Percentiles rank a stretch among this genome's conserved stretches.
phyloP scores from a whole-genome alignment of 2,329 filamentous ascomycete species.

The Colletotrichum spinosum region DNA sequence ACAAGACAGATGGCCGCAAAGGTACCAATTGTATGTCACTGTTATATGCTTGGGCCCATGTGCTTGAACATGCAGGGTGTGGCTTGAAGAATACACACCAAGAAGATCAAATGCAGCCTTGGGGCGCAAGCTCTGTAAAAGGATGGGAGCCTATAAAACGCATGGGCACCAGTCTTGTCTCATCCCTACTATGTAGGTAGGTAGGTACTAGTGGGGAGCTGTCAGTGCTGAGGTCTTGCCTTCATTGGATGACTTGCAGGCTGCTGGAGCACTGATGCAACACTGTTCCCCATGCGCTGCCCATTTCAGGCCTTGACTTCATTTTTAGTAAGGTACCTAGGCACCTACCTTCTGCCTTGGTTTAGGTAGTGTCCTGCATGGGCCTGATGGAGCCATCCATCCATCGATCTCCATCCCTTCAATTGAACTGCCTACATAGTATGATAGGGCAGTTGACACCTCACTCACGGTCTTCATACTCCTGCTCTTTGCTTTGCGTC shows the following conservation, averaged over 20 bases:
- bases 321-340: background rate
- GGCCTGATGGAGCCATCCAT: slow-evolving; percentile 17
- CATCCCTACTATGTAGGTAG: background rate
- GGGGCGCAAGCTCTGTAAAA: background rate
- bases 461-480: background rate
- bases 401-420: slow-evolving; percentile 28
- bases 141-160: slow-evolving; percentile 12
- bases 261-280: slow-evolving; percentile 26
- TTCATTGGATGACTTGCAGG: slow-evolving; percentile 33
- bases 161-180: background rate
- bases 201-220: slow-evolving; percentile 8
- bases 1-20: background rate
- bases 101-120: slow-evolving; percentile 16
- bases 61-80: slow-evolving; percentile 2
- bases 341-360: background rate
- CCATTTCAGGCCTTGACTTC: slow-evolving; percentile 8
- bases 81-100: slow-evolving; percentile 3
- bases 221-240: slow-evolving; percentile 26
- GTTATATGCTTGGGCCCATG: background rate
- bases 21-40: background rate
- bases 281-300: slow-evolving; percentile 16
- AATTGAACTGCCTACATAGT: slow-evolving; percentile 21
- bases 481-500: background rate
- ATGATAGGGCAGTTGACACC: background rate
- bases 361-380: background rate